A percentile compares a stretch with the other conserved stretches of the same genome.
Conservation (phyloP, 2,329 filamentous ascomycete genomes). For the Verruconis gallopava region DNA sequence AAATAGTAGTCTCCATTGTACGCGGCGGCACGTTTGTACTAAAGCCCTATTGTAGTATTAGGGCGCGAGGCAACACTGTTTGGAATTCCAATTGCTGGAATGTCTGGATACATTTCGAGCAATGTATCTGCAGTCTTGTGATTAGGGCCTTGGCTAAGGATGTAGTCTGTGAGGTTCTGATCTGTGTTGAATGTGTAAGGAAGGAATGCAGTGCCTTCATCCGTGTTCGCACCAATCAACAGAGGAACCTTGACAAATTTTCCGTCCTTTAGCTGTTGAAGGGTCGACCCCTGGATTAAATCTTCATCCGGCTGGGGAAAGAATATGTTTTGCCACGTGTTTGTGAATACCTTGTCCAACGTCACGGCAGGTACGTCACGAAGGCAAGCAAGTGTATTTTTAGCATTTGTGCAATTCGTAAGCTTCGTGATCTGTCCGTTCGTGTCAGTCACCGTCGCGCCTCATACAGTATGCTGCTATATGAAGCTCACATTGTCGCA, state of each 20-base stretch:
- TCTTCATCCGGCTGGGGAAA: constrained; percentile 52
- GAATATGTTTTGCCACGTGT: constrained; percentile 30
- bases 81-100: not conserved
- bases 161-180: not conserved
- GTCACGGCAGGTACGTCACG: constrained; percentile 44
- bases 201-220: constrained; percentile 27
- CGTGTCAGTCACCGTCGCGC: not conserved
- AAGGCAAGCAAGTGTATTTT: constrained; percentile 34
- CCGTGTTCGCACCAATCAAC: constrained; percentile 36
- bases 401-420: constrained; percentile 16
- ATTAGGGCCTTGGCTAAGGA: not conserved
- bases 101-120: not conserved
- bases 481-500: constrained; percentile 22
- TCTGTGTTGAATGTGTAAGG: not conserved
- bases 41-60: constrained; percentile 15
- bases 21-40: constrained; percentile 42
- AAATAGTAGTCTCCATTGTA: constrained; percentile 40
- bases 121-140: not conserved
- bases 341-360: constrained; percentile 54
- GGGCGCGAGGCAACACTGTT: not conserved
- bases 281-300: constrained; percentile 36
- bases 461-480: constrained; percentile 31
- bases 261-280: constrained; percentile 29
- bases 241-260: constrained; percentile 34
- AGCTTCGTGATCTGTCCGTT: not conserved